Base-by-base conservation (phyloP, 192 early-diverging fungal genomes). In the Umbelopsis sp. region DNA sequence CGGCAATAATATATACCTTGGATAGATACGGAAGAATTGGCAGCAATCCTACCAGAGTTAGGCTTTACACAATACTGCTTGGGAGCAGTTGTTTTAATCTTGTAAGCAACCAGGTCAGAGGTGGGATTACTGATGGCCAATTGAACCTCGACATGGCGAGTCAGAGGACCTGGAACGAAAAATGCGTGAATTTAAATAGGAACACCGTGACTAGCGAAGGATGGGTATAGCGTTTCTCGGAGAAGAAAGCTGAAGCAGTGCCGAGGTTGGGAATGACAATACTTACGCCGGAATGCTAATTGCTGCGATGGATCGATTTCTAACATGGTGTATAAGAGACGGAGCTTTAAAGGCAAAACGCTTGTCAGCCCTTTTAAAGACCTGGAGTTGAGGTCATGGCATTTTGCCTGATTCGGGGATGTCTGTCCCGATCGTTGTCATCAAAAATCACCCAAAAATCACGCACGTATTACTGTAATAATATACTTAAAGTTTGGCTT, bases 71-170 rank as follows among this genome's bases (percentile, higher is more conserved):
- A 97, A 80, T 97, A 99, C 71, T 94, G 91, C 82, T 95, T 97
- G 44, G 97, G 97, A 2, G 97, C 97, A 10, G 97, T 99, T 20
- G 97, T 99, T 73, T 99, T 99, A 76, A 99, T 93, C 77, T 99
- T 98, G 87, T 96, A 99, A n/a, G 94, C 93, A 34, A 96, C 83
- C 1, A 93, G 85, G 45, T 85, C 53, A 68, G 85, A 80, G 69
- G 84, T 83, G 32, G 83, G 81, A 84, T 94, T 94, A 29, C 77
- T 83, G 65, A 93, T 83, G n/a, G 74, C 68, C 62, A 92, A 73
- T 8, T 70, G 67, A 62, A 86, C 85, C 47, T 88, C 84, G 54
- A 87, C 85, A 62, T 84, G 77, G 51, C 79, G 75, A 49, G 87
- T 86, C 69, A 93, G 85, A 24, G 91, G 91, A 73, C 88, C 89